A percentile compares a stretch with the other conserved stretches of the same genome.
Conservation (phyloP, 352 stramenopile species). For the Aphanomyces invadans region DNA sequence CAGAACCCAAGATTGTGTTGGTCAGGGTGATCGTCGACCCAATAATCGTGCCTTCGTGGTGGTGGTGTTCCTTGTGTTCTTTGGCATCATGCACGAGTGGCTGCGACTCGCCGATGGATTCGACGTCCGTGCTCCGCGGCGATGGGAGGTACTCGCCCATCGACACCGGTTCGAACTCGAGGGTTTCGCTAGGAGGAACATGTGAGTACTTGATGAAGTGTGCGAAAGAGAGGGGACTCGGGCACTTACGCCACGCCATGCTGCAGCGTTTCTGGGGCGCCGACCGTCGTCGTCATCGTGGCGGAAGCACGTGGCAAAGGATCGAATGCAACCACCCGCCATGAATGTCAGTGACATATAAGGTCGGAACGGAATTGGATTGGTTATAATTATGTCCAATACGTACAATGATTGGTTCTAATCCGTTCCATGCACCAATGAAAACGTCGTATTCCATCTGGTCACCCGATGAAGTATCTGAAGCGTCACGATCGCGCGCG, state of each 20-base stretch:
- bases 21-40: slow-evolving; percentile 66
- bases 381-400: background rate
- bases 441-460: background rate
- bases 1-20: slow-evolving; percentile 70
- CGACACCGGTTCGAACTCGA: slow-evolving; percentile 40
- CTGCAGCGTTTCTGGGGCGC: background rate
- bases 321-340: background rate
- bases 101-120: slow-evolving; percentile 24
- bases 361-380: background rate
- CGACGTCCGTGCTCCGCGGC: slow-evolving; percentile 31
- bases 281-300: background rate
- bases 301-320: background rate
- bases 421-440: background rate
- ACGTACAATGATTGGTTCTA: background rate
- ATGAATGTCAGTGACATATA: background rate
- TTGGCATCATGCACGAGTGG: slow-evolving; percentile 21
- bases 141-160: slow-evolving; percentile 76
- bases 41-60: slow-evolving; percentile 37
- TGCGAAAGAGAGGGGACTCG: background rate
- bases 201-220: background rate
- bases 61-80: background rate
- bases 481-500: too few species aligned
- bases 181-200: background rate
- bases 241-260: background rate
- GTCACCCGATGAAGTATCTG: background rate